Percentiles rank a stretch among this genome's conserved stretches.
Evolutionary conservation across 177 flowering plant genomes (phyloP).

Genomic region (Vitis hybrid): DNA sequence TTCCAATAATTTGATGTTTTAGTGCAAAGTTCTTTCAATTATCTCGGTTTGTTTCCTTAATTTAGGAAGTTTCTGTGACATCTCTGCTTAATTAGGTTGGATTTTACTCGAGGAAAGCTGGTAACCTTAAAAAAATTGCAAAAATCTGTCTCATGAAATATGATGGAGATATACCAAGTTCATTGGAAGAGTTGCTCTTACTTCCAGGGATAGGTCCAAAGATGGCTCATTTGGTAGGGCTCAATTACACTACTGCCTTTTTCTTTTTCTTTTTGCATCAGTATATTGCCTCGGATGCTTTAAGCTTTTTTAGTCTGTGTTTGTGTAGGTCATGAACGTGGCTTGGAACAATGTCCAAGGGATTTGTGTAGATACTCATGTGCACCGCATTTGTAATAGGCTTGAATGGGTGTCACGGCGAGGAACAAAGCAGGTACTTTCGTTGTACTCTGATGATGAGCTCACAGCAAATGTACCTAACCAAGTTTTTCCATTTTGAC

Average conservation of each 20-base stretch:
- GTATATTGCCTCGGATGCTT: background rate
- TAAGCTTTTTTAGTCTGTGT: background rate
- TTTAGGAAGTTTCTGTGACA: too few relatives aligned
- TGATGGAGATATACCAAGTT: conserved; percentile 88
- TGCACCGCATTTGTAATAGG: conserved; percentile 95
- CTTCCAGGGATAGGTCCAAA: conserved; percentile 99
- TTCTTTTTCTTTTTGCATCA: background rate
- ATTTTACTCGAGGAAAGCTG: conserved; percentile 86
- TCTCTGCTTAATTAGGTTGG: conserved; percentile 59
- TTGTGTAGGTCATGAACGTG: conserved; percentile 79
- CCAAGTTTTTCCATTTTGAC: background rate
- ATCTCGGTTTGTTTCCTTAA: too few relatives aligned
- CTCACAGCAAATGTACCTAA: background rate
- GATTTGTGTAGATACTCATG: conserved; percentile 98
- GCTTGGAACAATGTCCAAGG: conserved; percentile 97
- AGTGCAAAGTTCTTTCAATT: background rate
- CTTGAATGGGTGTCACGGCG: conserved; percentile 87
- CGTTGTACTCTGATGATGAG: background rate
- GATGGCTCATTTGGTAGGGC: conserved; percentile 94
- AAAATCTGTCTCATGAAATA: conserved; percentile 75
- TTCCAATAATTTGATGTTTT: too few relatives aligned
- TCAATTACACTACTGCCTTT: background rate
- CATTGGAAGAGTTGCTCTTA: conserved; percentile 73
- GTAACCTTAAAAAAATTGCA: conserved; percentile 85
- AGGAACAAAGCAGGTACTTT: conserved; percentile 65